These are phyloP conservation scores for Colletotrichum lupini DNA, from an alignment of 2,329 filamentous ascomycete species.

Conservation along the genomic window DNA sequence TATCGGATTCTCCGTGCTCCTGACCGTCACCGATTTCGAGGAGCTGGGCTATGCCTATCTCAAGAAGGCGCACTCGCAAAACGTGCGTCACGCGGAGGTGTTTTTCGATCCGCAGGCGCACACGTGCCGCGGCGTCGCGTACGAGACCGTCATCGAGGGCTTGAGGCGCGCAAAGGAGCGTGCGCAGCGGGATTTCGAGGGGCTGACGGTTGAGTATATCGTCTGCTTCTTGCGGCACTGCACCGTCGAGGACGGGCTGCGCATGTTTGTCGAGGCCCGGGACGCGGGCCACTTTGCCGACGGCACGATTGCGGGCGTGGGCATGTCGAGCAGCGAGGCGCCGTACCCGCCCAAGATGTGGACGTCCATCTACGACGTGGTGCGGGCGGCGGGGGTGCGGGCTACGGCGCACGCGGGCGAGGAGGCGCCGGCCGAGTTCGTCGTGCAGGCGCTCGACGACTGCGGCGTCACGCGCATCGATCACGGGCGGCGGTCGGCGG, in stretches of 20 bases:
- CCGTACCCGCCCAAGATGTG: slow-evolving; percentile 70
- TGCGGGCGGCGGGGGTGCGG: slow-evolving; percentile 59
- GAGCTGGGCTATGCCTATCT: slow-evolving; percentile 80
- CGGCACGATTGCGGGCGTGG: slow-evolving; percentile 70
- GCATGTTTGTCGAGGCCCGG: slow-evolving; percentile 51
- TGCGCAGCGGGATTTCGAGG: slow-evolving; percentile 68
- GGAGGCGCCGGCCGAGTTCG: slow-evolving; percentile 76
- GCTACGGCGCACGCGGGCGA: slow-evolving; percentile 81
- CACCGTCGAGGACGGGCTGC: slow-evolving; percentile 66
- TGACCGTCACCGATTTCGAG: slow-evolving; percentile 75
- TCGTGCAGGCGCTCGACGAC: slow-evolving; percentile 70
- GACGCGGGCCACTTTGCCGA: slow-evolving; percentile 57
- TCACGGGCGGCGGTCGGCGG: slow-evolving; percentile 75
- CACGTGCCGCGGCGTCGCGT: slow-evolving; percentile 69
- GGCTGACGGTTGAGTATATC: slow-evolving; percentile 73
- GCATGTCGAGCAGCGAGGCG: slow-evolving; percentile 74
- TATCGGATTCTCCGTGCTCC: slow-evolving; percentile 77
- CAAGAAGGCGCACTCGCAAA: slow-evolving; percentile 69
- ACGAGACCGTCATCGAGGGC: slow-evolving; percentile 72
- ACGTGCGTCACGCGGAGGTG: slow-evolving; percentile 78
- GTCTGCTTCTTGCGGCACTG: slow-evolving; percentile 80
- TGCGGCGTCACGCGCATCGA: slow-evolving; percentile 76
- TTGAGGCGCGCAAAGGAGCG: slow-evolving; percentile 69
- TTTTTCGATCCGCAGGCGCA: slow-evolving; percentile 88
- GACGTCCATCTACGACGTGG: slow-evolving; percentile 68